A percentile compares a stretch with the other conserved stretches of the same genome.
These are phyloP conservation scores for Chaetomidium leptoderma DNA, from an alignment of 495 filamentous ascomycete species.

Conservation along the genomic window DNA sequence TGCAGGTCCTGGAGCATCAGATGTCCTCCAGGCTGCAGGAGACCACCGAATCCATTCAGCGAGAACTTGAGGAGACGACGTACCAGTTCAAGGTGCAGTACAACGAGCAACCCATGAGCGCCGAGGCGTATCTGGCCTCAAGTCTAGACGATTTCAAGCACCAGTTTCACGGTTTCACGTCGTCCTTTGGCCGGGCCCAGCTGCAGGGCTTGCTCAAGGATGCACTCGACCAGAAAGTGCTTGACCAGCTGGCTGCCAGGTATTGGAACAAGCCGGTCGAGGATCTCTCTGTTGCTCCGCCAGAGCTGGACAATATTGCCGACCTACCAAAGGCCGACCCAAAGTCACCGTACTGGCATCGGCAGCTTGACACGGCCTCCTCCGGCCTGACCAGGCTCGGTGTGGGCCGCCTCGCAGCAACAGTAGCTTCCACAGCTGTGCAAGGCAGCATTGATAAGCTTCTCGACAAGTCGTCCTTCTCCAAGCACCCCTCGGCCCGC, in stretches of 20 bases:
- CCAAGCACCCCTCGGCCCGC: constrained; percentile 82
- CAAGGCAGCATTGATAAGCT: constrained; percentile 79
- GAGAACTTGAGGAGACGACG: constrained; percentile 93
- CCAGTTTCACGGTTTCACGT: constrained; percentile 88
- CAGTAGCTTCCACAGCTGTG: constrained; percentile 80
- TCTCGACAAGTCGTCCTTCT: constrained; percentile 73
- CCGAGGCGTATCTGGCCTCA: constrained; percentile 93
- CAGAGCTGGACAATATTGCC: constrained; percentile 67
- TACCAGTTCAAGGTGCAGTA: constrained; percentile 99
- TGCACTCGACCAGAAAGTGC: constrained; percentile 88
- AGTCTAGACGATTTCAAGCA: constrained; percentile 96
- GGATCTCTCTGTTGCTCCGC: constrained; percentile 57
- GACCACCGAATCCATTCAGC: constrained; percentile 85
- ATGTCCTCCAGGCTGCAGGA: constrained; percentile 87
- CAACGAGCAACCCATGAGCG: constrained; percentile 90
- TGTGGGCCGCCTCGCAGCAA: constrained; percentile 87
- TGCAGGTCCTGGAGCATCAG: constrained; percentile 94
- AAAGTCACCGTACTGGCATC: constrained; percentile 83
- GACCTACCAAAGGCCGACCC: constrained; percentile 78
- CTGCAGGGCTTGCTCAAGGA: constrained; percentile 85
- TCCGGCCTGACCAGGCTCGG: constrained; percentile 89
- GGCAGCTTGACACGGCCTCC: constrained; percentile 88
- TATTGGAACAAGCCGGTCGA: constrained; percentile 98
- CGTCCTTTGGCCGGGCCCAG: constrained; percentile 82
- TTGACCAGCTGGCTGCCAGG: constrained; percentile 88